Evolutionary conservation across 1,139 yeast genomes (phyloP).

Genomic region (Zygoascus meyerae): DNA sequence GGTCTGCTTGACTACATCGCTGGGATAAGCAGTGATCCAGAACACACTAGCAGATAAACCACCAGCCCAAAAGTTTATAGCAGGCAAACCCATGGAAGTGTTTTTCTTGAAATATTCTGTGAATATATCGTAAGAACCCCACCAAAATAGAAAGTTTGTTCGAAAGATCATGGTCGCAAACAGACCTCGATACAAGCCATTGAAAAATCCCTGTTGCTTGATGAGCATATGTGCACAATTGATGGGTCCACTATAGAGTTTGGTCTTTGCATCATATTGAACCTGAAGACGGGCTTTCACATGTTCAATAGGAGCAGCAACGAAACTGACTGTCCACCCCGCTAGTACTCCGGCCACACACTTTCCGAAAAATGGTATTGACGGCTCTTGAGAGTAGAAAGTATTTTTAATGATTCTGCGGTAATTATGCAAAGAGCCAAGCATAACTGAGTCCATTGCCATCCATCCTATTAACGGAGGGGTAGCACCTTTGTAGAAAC

Average conservation of each 20-base stretch:
- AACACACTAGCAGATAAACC: conserved; percentile 77
- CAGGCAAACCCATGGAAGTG: conserved; percentile 58
- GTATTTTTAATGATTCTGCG: conserved; percentile 60
- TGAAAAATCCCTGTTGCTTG: conserved; percentile 57
- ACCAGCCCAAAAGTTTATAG: conserved; percentile 87
- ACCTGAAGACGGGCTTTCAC: conserved; percentile 85
- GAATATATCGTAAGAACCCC: conserved; percentile 86
- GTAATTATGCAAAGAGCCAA: conserved; percentile 79
- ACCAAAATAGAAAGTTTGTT: conserved; percentile 83
- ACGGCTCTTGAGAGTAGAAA: conserved; percentile 50
- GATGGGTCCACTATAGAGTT: conserved; percentile 67
- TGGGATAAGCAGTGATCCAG: conserved; percentile 88
- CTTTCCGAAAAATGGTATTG: conserved; percentile 69
- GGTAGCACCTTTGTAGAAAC: conserved; percentile 82
- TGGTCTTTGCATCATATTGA: conserved; percentile 76
- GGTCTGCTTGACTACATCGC: conserved; percentile 84
- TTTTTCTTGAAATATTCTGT: conserved; percentile 61
- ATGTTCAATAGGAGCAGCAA: conserved; percentile 90
- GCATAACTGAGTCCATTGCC: conserved; percentile 77
- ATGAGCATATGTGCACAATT: conserved; percentile 52
- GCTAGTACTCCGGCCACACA: conserved; percentile 69
- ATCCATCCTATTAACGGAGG: conserved; percentile 95
- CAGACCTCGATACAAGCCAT: conserved; percentile 77
- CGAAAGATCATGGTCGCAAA: conserved; percentile 84
- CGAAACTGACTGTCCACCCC: conserved; percentile 87